A percentile compares a stretch with the other conserved stretches of the same genome.
phyloP scores from a whole-genome alignment of 2,329 filamentous ascomycete species.

The Nakataea oryzae region DNA sequence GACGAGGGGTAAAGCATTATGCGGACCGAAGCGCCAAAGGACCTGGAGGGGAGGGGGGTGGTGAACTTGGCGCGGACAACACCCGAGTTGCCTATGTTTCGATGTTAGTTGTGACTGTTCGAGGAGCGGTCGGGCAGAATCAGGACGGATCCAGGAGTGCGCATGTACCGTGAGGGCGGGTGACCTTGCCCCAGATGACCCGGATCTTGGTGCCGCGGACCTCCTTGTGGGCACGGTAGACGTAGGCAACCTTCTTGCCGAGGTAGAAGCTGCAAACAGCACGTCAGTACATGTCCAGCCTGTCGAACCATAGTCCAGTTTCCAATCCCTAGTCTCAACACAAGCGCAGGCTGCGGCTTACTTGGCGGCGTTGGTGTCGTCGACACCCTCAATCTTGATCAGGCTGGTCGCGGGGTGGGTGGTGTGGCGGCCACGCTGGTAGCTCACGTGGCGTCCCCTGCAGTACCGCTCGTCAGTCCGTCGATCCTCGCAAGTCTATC shows the following conservation, averaged over 20 bases:
- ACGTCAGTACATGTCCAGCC: not conserved
- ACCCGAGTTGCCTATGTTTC: constrained; percentile 76
- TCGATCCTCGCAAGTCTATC: constrained; percentile 3
- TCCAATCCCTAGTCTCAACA: not conserved
- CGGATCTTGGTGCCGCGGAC: constrained; percentile 96
- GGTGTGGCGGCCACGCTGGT: constrained; percentile 89
- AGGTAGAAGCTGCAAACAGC: constrained; percentile 65
- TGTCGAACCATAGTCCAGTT: not conserved
- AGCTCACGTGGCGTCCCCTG: constrained; percentile 97
- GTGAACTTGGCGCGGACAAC: constrained; percentile 97
- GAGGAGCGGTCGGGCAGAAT: not conserved
- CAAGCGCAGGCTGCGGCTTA: constrained; percentile 34
- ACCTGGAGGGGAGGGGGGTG: constrained; percentile 89
- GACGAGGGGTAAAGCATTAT: constrained; percentile 97
- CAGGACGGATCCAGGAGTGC: not conserved
- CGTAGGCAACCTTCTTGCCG: constrained; percentile 97
- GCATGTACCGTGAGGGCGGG: constrained; percentile 12
- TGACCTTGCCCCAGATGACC: constrained; percentile 35
- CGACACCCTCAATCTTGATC: constrained; percentile 98
- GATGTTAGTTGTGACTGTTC: not conserved
- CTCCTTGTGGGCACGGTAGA: constrained; percentile 94
- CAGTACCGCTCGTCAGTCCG: constrained; percentile 13
- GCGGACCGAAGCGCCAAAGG: constrained; percentile 91
- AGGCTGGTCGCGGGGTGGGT: constrained; percentile 85
- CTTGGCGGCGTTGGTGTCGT: constrained; percentile 79